Evolutionary conservation across 305 asterid genomes (phyloP), one percentile per base, ranked within the genome.

Genomic region (Fraxinus floribunda): DNA sequence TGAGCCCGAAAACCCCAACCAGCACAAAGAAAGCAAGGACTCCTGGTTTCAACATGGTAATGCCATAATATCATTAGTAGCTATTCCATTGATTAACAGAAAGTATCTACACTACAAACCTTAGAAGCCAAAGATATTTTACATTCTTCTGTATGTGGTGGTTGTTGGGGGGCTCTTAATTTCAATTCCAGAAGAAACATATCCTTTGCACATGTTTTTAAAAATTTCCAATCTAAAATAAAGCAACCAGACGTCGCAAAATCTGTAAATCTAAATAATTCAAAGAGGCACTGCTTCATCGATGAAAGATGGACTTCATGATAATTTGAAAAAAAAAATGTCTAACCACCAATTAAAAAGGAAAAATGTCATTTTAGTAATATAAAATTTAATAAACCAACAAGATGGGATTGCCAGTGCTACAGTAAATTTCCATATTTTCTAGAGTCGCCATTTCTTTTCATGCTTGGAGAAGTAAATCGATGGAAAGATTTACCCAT

Each of bases 21-120:
- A 91, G 90, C 86, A 87, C 90, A 83, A 91, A 84, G 89, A 91
- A 91, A 82, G 81, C 85, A 49, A 91, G 82, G 76, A 88, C 90
- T 66, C 94, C 92, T 89, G 93, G 11, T 81, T 73, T 35, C 46
- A 4, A 72, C 52, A 83, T 57, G 24, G 29, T 64, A 38, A 74
- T 44, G 38, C 68, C 70, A 82, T 30, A 44, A 82, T 7, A 64
- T 76, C 39, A 77, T 66, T 71, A 16, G 9, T 46, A 46, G 60
- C 73, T 13, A 41, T 13, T 46, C 24, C 24, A 49, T 55, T 32
- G 62, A 73, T 70, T 30, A 29, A 29, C 7, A 5, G 36, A 26
- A 66, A 26, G 7, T 66, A 66, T 35, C n/a, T 24, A 66, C 34
- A 66, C 11, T 30, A 22, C 9, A 70, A 13, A 34, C 46, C 41